Conservation (phyloP, 129 eudicot genomes). For the Centella asiatica region DNA sequence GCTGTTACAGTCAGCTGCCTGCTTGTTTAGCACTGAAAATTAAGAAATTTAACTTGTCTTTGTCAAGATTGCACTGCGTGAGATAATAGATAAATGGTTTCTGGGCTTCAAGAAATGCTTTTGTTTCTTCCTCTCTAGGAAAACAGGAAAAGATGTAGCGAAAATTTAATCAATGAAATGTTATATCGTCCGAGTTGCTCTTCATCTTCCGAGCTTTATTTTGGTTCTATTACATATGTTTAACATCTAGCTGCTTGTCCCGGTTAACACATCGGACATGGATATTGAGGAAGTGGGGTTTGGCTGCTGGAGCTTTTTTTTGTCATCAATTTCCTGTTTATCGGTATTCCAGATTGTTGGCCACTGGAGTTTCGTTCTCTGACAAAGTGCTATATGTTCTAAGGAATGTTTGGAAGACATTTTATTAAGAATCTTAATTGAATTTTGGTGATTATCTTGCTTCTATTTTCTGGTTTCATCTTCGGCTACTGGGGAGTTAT, state of each 20-base stretch:
- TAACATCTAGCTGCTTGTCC: slow-evolving; percentile 14
- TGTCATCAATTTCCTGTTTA: not conserved
- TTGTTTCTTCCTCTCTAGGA: slow-evolving; percentile 38
- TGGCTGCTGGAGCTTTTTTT: slow-evolving; percentile 11
- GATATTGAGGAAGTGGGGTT: slow-evolving; percentile 20
- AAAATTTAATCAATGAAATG: slow-evolving; percentile 24
- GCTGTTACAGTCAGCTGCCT: not conserved
- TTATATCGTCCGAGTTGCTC: slow-evolving; percentile 20
- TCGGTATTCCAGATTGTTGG: slow-evolving; percentile 7
- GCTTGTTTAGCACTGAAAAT: slow-evolving; percentile 19
- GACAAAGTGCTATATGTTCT: slow-evolving; percentile 37
- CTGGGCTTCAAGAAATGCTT: slow-evolving; percentile 9
- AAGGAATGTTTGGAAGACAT: slow-evolving; percentile 29
- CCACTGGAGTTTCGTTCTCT: slow-evolving; percentile 29
- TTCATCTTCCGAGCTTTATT: slow-evolving; percentile 19
- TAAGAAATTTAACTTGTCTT: slow-evolving; percentile 14
- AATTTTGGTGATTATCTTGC: not conserved
- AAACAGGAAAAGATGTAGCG: slow-evolving; percentile 36
- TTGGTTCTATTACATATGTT: slow-evolving; percentile 9
- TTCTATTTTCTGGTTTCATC: too few relatives aligned
- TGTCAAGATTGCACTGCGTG: slow-evolving; percentile 13
- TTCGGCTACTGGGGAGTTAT: too few relatives aligned
- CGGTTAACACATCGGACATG: slow-evolving; percentile 20
- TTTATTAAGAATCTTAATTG: slow-evolving; percentile 15
- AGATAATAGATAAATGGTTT: slow-evolving; percentile 10